A percentile compares a stretch with the other conserved stretches of the same genome.
Conservation (phyloP, 1,284 basidiomycete species). For the Kalmanozyma brasiliensis region DNA sequence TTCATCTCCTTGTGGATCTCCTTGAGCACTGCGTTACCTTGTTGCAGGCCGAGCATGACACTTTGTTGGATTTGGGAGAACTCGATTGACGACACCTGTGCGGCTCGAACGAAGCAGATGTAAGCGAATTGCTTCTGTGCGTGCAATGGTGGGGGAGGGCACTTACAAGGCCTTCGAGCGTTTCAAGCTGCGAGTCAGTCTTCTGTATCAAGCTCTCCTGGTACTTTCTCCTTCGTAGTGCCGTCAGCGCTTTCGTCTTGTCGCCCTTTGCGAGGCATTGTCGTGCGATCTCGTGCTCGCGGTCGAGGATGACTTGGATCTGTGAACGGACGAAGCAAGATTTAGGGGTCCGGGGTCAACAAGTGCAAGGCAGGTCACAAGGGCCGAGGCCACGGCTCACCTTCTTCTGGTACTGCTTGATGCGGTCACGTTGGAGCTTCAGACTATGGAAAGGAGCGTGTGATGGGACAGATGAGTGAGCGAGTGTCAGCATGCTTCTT, state of each 20-base stretch:
- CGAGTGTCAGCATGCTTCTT: too few relatives aligned
- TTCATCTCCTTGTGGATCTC: constrained; percentile 94
- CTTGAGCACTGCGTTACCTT: constrained; percentile 91
- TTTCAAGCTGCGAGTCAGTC: constrained; percentile 90
- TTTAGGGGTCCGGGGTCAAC: too few relatives aligned
- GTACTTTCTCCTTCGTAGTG: constrained; percentile 88
- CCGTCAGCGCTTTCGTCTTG: constrained; percentile 85
- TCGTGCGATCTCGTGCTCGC: constrained; percentile 89
- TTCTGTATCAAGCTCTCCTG: constrained; percentile 86
- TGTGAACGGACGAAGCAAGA: too few relatives aligned
- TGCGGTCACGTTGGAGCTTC: constrained; percentile 93
- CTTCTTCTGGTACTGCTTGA: constrained; percentile 93
- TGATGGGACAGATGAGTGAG: neutral
- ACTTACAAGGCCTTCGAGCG: constrained; percentile 86
- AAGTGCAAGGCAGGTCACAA: too few relatives aligned
- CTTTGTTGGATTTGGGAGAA: constrained; percentile 94
- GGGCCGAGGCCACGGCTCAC: too few relatives aligned
- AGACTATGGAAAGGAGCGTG: constrained; percentile 72
- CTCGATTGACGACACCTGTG: constrained; percentile 91
- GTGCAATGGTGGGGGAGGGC: neutral
- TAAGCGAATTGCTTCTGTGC: neutral
- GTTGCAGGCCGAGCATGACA: constrained; percentile 88
- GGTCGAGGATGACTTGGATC: constrained; percentile 86
- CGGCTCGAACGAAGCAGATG: neutral
- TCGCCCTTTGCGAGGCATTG: constrained; percentile 82